These are phyloP conservation scores for Diplodia seriata DNA, from an alignment of 2,329 filamentous ascomycete genomes.

Conservation along the genomic window DNA sequence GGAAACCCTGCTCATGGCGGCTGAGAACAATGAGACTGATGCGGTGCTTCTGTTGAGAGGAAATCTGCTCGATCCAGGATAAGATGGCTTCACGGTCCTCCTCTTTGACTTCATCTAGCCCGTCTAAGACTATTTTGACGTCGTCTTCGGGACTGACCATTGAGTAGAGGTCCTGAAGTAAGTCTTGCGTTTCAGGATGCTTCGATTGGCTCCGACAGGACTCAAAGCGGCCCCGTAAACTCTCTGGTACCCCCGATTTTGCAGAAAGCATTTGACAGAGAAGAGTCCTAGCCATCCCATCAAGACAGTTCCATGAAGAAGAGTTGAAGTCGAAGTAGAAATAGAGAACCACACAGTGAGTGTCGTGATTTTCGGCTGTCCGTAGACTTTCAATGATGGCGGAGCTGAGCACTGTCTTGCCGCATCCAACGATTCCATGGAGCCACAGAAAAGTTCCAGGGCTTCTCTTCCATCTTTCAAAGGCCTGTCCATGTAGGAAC, in stretches of 20 bases:
- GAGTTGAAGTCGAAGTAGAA: constrained; percentile 46
- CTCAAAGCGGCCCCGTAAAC: background rate
- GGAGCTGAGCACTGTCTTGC: constrained; percentile 19
- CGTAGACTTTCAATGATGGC: background rate
- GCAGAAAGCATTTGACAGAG: background rate
- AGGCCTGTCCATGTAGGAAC: background rate
- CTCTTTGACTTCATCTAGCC: background rate
- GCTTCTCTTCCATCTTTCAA: background rate
- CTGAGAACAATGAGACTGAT: background rate
- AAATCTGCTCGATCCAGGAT: background rate
- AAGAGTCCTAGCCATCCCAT: background rate
- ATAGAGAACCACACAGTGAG: constrained; percentile 34
- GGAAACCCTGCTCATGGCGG: background rate
- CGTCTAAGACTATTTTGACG: background rate
- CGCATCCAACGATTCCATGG: background rate
- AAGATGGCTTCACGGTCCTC: background rate
- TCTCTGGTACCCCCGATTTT: background rate
- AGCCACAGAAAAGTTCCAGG: background rate
- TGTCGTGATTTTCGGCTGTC: too few relatives aligned
- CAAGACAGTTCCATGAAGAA: background rate
- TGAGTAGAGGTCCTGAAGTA: background rate
- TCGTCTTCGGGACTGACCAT: background rate
- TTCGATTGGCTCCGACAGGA: background rate
- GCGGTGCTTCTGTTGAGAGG: background rate
- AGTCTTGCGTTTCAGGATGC: background rate